Conservation (phyloP, 169 alveolate species). For the Plasmodium inui region DNA sequence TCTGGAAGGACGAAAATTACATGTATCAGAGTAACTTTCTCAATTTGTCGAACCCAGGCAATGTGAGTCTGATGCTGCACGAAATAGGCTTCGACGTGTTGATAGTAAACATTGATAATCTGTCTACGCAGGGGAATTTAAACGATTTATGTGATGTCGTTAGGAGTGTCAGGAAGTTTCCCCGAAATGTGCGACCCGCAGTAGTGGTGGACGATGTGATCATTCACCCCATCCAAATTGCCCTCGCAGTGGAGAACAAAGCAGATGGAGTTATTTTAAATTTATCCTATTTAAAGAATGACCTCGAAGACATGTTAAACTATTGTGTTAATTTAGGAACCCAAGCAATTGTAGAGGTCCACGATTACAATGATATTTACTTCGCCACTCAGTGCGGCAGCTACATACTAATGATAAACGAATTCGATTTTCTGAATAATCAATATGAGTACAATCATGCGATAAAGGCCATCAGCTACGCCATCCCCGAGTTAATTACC, state of each 20-base stretch:
- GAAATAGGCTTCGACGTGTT: constrained; percentile 83
- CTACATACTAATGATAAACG: constrained; percentile 78
- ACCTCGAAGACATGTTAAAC: constrained; percentile 78
- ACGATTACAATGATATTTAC: constrained; percentile 81
- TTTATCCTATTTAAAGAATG: constrained; percentile 78
- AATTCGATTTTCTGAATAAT: constrained; percentile 82
- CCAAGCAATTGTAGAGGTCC: constrained; percentile 87
- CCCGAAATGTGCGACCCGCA: constrained; percentile 84
- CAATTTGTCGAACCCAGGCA: constrained; percentile 65
- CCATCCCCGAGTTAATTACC: constrained; percentile 79
- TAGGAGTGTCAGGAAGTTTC: constrained; percentile 75
- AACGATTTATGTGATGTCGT: constrained; percentile 78
- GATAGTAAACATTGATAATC: constrained; percentile 82
- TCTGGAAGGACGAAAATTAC: constrained; percentile 6
- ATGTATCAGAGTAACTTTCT: constrained; percentile 48
- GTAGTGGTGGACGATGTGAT: constrained; percentile 85
- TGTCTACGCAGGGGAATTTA: constrained; percentile 79
- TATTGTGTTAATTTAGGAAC: constrained; percentile 83
- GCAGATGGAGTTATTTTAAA: constrained; percentile 88
- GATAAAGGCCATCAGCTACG: constrained; percentile 79
- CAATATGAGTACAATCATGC: constrained; percentile 81
- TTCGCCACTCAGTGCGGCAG: constrained; percentile 80
- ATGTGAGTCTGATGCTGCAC: constrained; percentile 34
- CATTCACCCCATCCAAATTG: constrained; percentile 85
- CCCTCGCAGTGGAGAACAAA: constrained; percentile 84